Percentiles rank a stretch among this genome's conserved stretches.
phyloP scores from a whole-genome alignment of 352 stramenopile genomes.

The Phytophthora fragariae region DNA sequence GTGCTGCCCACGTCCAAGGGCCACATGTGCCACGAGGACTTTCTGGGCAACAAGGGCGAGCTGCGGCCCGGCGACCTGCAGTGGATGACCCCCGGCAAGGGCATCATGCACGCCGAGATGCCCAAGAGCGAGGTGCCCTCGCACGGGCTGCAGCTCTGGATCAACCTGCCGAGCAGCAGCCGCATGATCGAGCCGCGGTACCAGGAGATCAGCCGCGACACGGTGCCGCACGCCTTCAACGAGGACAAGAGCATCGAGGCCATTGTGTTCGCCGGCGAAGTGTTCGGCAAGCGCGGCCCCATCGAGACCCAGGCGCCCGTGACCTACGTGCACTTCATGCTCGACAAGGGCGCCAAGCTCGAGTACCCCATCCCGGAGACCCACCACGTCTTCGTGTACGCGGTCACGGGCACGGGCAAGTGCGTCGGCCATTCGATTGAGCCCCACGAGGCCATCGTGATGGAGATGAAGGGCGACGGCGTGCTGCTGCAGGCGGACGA shows the following conservation, averaged over 20 bases:
- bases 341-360: slow-evolving; percentile 42
- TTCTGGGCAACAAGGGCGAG: slow-evolving; percentile 55
- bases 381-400: slow-evolving; percentile 57
- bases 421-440: slow-evolving; percentile 33
- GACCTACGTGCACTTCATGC: slow-evolving; percentile 62
- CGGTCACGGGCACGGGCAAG: slow-evolving; percentile 42
- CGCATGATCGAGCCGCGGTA: slow-evolving; percentile 60
- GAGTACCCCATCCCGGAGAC: slow-evolving; percentile 50
- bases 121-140: slow-evolving; percentile 37
- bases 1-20: slow-evolving; percentile 75
- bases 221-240: slow-evolving; percentile 51
- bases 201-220: slow-evolving; percentile 60
- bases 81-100: slow-evolving; percentile 60
- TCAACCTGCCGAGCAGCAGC: slow-evolving; percentile 47
- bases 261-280: slow-evolving; percentile 62
- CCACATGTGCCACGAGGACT: slow-evolving; percentile 89
- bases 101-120: slow-evolving; percentile 69
- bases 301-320: slow-evolving; percentile 58
- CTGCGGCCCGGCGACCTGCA: slow-evolving; percentile 56
- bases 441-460: slow-evolving; percentile 58
- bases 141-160: slow-evolving; percentile 61
- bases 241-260: slow-evolving; percentile 52
- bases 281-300: slow-evolving; percentile 46
- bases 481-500: slow-evolving; percentile 44
- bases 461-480: slow-evolving; percentile 62